These are phyloP conservation scores for Trichoderma guizhouense DNA, from an alignment of 2,329 filamentous ascomycete genomes.

Conservation along the genomic window DNA sequence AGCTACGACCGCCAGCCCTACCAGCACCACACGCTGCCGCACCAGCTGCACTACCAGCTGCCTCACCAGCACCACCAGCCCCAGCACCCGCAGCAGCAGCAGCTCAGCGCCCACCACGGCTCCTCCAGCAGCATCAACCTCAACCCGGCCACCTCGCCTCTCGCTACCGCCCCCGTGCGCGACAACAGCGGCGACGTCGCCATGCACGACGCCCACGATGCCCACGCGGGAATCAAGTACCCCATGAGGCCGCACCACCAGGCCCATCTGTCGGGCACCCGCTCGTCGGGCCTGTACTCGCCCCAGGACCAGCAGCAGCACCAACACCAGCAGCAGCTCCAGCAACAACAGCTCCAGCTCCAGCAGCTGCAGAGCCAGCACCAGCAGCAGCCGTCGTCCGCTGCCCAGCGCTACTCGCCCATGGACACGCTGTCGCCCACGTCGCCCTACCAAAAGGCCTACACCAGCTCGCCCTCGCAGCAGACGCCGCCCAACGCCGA, in stretches of 20 bases:
- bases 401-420: conserved; percentile 89
- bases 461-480: conserved; percentile 52
- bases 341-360: neutral
- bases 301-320: conserved; percentile 43
- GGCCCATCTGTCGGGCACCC: conserved; percentile 59
- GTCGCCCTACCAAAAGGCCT: conserved; percentile 69
- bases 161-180: conserved; percentile 45
- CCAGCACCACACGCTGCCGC: conserved; percentile 5
- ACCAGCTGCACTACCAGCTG: conserved; percentile 16
- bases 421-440: conserved; percentile 86
- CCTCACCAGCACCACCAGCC: neutral
- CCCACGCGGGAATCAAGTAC: conserved; percentile 84
- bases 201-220: conserved; percentile 84
- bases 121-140: conserved; percentile 38
- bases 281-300: conserved; percentile 64
- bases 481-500: conserved; percentile 75
- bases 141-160: conserved; percentile 57
- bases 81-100: neutral
- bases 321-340: neutral
- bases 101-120: conserved; percentile 48
- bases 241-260: conserved; percentile 75
- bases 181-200: conserved; percentile 72
- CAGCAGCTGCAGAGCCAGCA: neutral
- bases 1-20: conserved; percentile 5
- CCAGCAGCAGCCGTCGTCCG: conserved; percentile 64